Evolutionary conservation across 1,284 basidiomycete genomes (phyloP).

Genomic region (Meripilus lineatus): DNA sequence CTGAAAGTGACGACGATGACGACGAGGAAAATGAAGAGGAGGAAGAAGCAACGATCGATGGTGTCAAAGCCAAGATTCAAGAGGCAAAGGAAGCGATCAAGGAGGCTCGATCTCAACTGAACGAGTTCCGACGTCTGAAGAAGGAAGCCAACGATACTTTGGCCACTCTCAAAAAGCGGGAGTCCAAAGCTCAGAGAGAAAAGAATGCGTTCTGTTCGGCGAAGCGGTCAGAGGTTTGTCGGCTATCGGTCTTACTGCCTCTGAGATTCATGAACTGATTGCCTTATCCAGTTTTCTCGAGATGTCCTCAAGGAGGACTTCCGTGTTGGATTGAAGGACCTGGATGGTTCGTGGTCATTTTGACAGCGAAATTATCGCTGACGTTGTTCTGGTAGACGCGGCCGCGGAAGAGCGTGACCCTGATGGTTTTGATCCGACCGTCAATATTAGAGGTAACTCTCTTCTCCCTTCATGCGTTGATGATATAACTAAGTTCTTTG

Average conservation of each 20-base stretch:
- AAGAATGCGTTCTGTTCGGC: constrained; percentile 60
- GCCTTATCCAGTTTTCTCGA: constrained; percentile 40
- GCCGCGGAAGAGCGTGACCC: constrained; percentile 54
- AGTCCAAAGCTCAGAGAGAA: constrained; percentile 43
- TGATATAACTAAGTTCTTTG: neutral
- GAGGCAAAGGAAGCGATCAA: constrained; percentile 39
- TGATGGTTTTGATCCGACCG: constrained; percentile 46
- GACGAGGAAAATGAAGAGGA: constrained; percentile 24
- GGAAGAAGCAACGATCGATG: constrained; percentile 42
- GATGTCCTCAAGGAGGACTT: constrained; percentile 58
- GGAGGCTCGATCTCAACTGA: constrained; percentile 32
- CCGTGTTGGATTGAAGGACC: constrained; percentile 49
- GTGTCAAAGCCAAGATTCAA: constrained; percentile 39
- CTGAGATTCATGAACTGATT: constrained; percentile 4
- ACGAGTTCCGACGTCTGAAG: constrained; percentile 34
- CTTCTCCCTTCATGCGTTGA: too few relatives aligned
- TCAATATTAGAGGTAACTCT: constrained; percentile 44
- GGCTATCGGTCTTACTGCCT: neutral
- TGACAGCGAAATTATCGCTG: too few relatives aligned
- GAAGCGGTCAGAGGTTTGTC: constrained; percentile 49
- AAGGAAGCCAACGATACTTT: constrained; percentile 45
- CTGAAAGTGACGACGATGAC: constrained; percentile 21
- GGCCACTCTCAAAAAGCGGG: constrained; percentile 41
- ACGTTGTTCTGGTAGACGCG: constrained; percentile 37
- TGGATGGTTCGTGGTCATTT: constrained; percentile 39